phyloP scores from a whole-genome alignment of 257 asterid species.

The Nicotiana otophora region DNA sequence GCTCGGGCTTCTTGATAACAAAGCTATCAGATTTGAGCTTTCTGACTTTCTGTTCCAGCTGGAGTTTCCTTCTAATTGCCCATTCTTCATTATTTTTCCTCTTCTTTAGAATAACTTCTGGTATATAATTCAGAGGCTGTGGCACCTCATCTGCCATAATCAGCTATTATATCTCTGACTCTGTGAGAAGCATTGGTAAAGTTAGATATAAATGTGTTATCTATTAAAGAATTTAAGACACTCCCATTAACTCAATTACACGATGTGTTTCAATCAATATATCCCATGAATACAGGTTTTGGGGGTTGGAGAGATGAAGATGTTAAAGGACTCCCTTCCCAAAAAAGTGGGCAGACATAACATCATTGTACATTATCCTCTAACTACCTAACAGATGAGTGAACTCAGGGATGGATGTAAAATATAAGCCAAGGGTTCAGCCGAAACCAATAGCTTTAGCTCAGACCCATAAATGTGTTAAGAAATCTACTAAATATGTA shows the following conservation, averaged over 20 bases:
- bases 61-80: conserved; percentile 72
- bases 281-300: too few species aligned
- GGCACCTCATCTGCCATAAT: conserved; percentile 40
- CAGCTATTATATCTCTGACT: conserved; percentile 12
- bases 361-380: neutral
- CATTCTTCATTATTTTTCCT: conserved; percentile 84
- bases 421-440: too few species aligned
- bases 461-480: too few species aligned
- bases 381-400: too few species aligned
- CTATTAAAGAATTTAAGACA: too few species aligned
- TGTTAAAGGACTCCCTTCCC: too few species aligned
- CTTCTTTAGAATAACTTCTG: conserved; percentile 84
- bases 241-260: too few species aligned
- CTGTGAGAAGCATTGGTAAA: neutral
- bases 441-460: too few species aligned
- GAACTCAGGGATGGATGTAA: too few species aligned
- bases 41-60: conserved; percentile 59
- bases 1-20: conserved; percentile 78
- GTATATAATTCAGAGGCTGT: conserved; percentile 48
- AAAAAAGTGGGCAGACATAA: neutral
- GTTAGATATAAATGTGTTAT: neutral
- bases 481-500: too few species aligned
- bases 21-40: conserved; percentile 40
- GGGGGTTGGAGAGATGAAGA: too few species aligned
- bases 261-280: too few species aligned